phyloP scores from a whole-genome alignment of 371 early-diverging fungal species.

The Mortierella sp. region DNA sequence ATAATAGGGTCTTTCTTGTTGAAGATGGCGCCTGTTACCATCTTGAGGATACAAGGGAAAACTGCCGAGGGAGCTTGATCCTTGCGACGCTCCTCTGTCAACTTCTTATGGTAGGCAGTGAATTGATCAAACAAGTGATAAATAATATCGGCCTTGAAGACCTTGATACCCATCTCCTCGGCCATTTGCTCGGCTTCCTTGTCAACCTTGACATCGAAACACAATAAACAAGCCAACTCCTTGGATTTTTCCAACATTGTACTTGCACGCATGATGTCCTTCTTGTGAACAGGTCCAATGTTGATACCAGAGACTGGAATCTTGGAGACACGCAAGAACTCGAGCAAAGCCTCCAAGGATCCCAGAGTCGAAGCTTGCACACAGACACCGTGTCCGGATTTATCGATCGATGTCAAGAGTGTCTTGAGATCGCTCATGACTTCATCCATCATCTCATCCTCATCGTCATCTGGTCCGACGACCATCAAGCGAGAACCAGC shows the following conservation, averaged over 20 bases:
- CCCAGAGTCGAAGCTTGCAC: conserved; percentile 99
- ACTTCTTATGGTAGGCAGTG: conserved; percentile 80
- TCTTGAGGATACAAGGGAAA: conserved; percentile 97
- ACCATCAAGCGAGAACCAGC: conserved; percentile 98
- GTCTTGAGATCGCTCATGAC: conserved; percentile 91
- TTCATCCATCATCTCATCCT: conserved; percentile 94
- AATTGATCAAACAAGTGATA: conserved; percentile 99
- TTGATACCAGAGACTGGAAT: conserved; percentile 99
- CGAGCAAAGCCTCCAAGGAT: conserved; percentile 98
- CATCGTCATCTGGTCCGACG: conserved; percentile 96
- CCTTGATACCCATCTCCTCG: conserved; percentile 91
- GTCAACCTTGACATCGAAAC: conserved; percentile 99
- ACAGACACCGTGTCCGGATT: conserved; percentile 96
- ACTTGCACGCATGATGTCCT: conserved; percentile 96
- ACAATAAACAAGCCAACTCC: conserved; percentile 94
- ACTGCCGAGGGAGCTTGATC: conserved; percentile 93
- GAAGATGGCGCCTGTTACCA: conserved; percentile 96
- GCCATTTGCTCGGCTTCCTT: conserved; percentile 97
- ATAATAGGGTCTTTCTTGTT: conserved; percentile 98
- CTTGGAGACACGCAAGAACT: conserved; percentile 93
- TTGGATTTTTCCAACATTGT: conserved; percentile 94
- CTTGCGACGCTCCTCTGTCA: conserved; percentile 82
- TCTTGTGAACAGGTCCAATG: conserved; percentile 99
- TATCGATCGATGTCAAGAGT: conserved; percentile 86
- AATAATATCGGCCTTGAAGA: conserved; percentile 99